Conservation (phyloP, 2,329 filamentous ascomycete genomes). For the Trichoderma atroviride region DNA sequence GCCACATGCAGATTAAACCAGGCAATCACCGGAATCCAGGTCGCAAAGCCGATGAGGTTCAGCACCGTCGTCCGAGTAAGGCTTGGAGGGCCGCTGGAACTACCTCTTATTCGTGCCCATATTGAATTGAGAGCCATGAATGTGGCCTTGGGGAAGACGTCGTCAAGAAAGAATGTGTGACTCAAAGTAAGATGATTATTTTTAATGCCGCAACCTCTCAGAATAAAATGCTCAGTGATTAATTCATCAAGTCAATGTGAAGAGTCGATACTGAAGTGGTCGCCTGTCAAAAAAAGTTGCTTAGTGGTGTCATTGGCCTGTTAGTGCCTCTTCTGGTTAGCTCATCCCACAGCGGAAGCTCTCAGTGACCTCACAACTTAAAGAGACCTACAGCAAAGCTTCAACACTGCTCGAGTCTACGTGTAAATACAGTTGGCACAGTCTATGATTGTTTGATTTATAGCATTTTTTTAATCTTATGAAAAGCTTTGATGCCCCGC, state of each 20-base stretch:
- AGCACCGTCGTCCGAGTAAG: constrained; percentile 43
- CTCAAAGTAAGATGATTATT: neutral
- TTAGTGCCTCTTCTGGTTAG: constrained; percentile 8
- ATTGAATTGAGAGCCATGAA: constrained; percentile 42
- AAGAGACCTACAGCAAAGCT: neutral
- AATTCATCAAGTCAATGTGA: neutral
- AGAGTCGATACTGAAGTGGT: neutral
- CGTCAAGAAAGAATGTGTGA: too few relatives aligned
- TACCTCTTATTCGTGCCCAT: constrained; percentile 40
- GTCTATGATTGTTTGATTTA: neutral
- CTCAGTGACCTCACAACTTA: neutral
- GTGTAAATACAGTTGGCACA: neutral
- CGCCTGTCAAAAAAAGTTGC: constrained; percentile 16
- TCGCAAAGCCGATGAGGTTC: constrained; percentile 56
- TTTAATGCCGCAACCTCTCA: too few relatives aligned
- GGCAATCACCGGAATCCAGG: constrained; percentile 64
- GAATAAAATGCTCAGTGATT: neutral
- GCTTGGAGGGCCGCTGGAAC: constrained; percentile 32
- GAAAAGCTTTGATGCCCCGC: neutral
- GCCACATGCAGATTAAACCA: constrained; percentile 65
- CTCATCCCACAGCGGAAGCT: constrained; percentile 22
- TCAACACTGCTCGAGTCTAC: neutral
- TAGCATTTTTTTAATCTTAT: constrained; percentile 4
- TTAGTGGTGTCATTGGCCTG: constrained; percentile 7
- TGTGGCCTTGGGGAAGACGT: too few relatives aligned